A percentile compares a stretch with the other conserved stretches of the same genome.
Conservation (phyloP, 1,284 basidiomycete species). For the Mycena citricolor region DNA sequence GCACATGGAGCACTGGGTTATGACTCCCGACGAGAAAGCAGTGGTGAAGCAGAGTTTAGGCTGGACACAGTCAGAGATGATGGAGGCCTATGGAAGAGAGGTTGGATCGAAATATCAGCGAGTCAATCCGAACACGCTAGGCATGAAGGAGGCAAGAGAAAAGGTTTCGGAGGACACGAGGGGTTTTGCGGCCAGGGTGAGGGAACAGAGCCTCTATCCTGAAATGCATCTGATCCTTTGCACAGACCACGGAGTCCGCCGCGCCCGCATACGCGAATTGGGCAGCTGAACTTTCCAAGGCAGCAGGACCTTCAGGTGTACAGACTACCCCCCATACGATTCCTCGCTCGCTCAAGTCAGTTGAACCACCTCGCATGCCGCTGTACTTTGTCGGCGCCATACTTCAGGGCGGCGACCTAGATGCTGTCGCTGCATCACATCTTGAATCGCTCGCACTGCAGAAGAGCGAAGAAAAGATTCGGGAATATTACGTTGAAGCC, state of each 20-base stretch:
- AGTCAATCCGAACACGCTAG: slow-evolving; percentile 17
- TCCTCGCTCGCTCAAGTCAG: too few relatives aligned
- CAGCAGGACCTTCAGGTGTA: too few relatives aligned
- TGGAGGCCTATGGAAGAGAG: slow-evolving; percentile 17
- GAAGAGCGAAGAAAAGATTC: slow-evolving; percentile 18
- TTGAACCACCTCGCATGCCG: slow-evolving; percentile 17
- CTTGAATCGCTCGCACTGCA: slow-evolving; percentile 16
- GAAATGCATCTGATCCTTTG: too few relatives aligned
- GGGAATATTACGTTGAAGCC: slow-evolving; percentile 19
- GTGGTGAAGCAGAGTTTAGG: slow-evolving; percentile 10
- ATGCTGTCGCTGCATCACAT: slow-evolving; percentile 16
- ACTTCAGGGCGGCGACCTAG: slow-evolving; percentile 20
- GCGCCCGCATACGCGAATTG: slow-evolving; percentile 17
- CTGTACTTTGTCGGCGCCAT: slow-evolving; percentile 21
- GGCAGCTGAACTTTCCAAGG: slow-evolving; percentile 15
- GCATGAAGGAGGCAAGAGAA: slow-evolving; percentile 12
- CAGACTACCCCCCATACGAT: background rate
- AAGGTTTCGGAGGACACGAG: background rate
- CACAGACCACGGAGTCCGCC: background rate
- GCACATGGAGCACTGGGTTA: slow-evolving; percentile 21
- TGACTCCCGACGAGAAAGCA: slow-evolving; percentile 21
- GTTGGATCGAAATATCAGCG: slow-evolving; percentile 17
- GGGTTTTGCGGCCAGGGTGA: too few relatives aligned
- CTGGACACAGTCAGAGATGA: slow-evolving; percentile 20
- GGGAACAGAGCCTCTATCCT: too few relatives aligned